Evolutionary conservation across 768 basidiomycete genomes (phyloP).

Genomic region (Suillus plorans): DNA sequence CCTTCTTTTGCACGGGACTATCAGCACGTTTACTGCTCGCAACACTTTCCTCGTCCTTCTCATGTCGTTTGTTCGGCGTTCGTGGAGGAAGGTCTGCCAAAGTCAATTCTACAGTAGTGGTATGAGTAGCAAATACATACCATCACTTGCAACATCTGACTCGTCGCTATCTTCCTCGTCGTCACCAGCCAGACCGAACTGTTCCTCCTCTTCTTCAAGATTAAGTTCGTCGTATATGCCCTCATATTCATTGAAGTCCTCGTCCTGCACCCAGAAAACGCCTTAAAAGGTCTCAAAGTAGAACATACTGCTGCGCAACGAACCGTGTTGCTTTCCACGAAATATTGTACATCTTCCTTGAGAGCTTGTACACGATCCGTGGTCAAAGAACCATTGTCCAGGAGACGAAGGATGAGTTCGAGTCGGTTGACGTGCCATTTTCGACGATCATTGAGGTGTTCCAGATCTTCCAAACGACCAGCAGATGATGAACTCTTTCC

Average conservation of each 20-base stretch:
- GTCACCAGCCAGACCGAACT: conserved; percentile 73
- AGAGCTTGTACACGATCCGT: conserved; percentile 78
- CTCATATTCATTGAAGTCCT: conserved; percentile 96
- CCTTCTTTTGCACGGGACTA: conserved; percentile 81
- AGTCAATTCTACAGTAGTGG: conserved; percentile 1
- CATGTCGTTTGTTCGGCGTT: conserved; percentile 67
- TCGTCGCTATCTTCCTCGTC: conserved; percentile 83
- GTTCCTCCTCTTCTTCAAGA: conserved; percentile 95
- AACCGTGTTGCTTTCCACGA: conserved; percentile 94
- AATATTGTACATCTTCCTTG: conserved; percentile 95
- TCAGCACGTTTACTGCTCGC: conserved; percentile 70
- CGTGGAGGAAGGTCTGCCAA: conserved; percentile 61
- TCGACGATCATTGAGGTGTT: conserved; percentile 86
- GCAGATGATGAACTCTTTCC: conserved; percentile 65
- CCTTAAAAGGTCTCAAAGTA: conserved; percentile 18
- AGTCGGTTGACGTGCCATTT: conserved; percentile 94
- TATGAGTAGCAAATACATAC: conserved; percentile 32
- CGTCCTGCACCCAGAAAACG: conserved; percentile 60
- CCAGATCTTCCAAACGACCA: conserved; percentile 81
- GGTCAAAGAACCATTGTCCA: conserved; percentile 90
- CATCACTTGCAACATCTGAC: conserved; percentile 73
- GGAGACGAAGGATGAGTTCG: conserved; percentile 87
- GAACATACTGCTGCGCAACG: conserved; percentile 34
- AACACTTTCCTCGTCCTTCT: conserved; percentile 71
- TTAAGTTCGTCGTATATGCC: conserved; percentile 98